Base-by-base conservation (phyloP, 192 early-diverging fungal species). In the Mycoemilia scoparia region DNA sequence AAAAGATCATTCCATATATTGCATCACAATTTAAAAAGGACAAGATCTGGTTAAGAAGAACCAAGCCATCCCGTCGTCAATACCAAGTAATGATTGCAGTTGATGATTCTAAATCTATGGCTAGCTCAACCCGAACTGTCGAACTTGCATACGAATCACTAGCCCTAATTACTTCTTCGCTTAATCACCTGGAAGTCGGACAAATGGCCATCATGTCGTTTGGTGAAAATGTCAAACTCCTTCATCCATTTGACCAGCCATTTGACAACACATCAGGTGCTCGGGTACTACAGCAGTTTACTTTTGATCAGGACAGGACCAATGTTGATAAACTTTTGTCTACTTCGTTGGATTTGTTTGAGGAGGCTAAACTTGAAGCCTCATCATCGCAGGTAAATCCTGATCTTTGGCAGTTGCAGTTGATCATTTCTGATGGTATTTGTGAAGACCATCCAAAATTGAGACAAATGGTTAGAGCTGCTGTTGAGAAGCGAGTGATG, bases 21-120 rank as follows among this genome's bases (percentile, higher is more conserved):
- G 95, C 95, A 5, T 80, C 75, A 25, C 79, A 92, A 51, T 99
- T 91, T 72, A 93, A 90, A 64, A 99, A 99, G 63, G 95, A 99
- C 63, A 99, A 99, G 68, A 99, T 99, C 45, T 99, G 95, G 95
- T 59, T 99, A 38, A 73, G 90, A 6, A 75, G 95, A 29, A 96
- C 91, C 14, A 92, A 91, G 56, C 91, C 89, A 12, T 83, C 79
- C 43, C 90, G 95, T 45, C 74, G 95, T 31, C 82, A 84, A 41
- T 99, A 99, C 64, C 91, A 99, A 58, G 82, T 99, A 25, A 84
- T 99, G 82, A 77, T 99, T 17, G 70, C 91, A 3, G 73, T 99
- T 21, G 95, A 99, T 50, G 92, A 99, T 56, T 95, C 89, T 31
- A 77, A 77, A 39, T 99, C 95, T 21, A 99, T 99, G 95, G 74